A percentile compares a stretch with the other conserved stretches of the same genome.
Evolutionary conservation across 305 asterid species (phyloP).

Genomic region (Salvia sclarea): DNA sequence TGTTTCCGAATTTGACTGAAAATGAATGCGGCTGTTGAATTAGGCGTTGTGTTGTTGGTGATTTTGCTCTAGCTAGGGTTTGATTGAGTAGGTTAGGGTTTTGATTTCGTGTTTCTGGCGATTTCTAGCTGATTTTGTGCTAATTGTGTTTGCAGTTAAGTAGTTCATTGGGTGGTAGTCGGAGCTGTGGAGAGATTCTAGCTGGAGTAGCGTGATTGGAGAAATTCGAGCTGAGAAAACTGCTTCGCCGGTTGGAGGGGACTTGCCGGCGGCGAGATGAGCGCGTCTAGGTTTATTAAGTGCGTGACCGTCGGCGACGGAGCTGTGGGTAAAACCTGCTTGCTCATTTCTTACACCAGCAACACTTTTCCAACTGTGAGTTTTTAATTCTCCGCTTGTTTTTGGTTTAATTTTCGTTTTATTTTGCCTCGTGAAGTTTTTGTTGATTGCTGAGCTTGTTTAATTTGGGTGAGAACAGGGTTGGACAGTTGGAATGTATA

Average conservation of each 20-base stretch:
- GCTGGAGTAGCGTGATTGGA: constrained; percentile 22
- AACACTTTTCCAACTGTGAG: constrained; percentile 71
- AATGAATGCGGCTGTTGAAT: constrained; percentile 27
- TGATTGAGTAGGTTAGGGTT: constrained; percentile 30
- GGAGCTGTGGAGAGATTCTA: constrained; percentile 19
- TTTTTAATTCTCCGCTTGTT: neutral
- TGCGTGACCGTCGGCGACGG: constrained; percentile 76
- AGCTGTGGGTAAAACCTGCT: constrained; percentile 75
- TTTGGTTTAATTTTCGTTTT: neutral
- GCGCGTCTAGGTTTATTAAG: constrained; percentile 65
- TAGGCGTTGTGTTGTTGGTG: constrained; percentile 22
- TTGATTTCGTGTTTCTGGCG: constrained; percentile 27
- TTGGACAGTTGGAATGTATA: neutral
- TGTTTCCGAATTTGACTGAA: neutral
- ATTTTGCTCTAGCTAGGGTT: constrained; percentile 27
- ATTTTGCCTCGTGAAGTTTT: neutral
- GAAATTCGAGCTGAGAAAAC: neutral
- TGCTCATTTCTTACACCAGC: constrained; percentile 73
- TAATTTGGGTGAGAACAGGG: neutral
- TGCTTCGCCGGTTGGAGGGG: constrained; percentile 33
- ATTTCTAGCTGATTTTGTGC: neutral
- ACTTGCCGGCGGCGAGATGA: constrained; percentile 53
- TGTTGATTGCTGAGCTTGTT: neutral
- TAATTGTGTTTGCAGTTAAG: constrained; percentile 23
- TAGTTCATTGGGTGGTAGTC: constrained; percentile 5